These are phyloP conservation scores for Bjerkandera adusta DNA, from an alignment of 1,284 basidiomycete genomes.

Conservation along the genomic window DNA sequence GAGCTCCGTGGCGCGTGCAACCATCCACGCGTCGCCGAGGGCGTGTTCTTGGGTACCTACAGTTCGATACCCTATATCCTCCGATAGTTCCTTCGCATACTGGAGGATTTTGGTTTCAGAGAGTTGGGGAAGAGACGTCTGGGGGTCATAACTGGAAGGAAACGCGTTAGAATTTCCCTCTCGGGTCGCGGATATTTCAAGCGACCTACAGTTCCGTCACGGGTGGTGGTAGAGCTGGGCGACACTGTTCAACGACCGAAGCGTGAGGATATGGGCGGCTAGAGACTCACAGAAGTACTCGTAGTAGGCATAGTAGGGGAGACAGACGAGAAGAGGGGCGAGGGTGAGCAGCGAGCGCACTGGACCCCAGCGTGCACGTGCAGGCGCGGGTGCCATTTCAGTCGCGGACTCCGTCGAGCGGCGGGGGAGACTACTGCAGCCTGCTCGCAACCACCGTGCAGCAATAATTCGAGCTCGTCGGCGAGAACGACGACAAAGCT, in stretches of 20 bases:
- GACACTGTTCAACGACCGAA: neutral
- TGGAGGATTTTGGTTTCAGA: constrained; percentile 68
- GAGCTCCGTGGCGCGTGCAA: constrained; percentile 61
- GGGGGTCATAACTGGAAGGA: constrained; percentile 44
- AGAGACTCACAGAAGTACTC: constrained; percentile 31
- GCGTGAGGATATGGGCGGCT: neutral
- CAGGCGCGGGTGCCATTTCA: constrained; percentile 10
- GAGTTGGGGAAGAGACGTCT: constrained; percentile 60
- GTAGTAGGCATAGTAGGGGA: constrained; percentile 30
- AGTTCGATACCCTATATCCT: constrained; percentile 89
- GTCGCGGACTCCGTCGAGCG: too few relatives aligned
- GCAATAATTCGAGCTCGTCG: too few relatives aligned
- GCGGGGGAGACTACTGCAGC: too few relatives aligned
- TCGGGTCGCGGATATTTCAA: too few relatives aligned
- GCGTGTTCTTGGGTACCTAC: constrained; percentile 92
- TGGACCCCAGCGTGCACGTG: constrained; percentile 33
- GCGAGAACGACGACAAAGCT: too few relatives aligned
- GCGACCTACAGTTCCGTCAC: constrained; percentile 36
- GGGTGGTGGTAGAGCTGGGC: constrained; percentile 41
- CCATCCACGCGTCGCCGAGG: constrained; percentile 82
- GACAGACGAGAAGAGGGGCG: constrained; percentile 33
- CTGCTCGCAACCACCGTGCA: too few relatives aligned
- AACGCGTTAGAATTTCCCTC: neutral
- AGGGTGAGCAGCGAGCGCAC: constrained; percentile 34
- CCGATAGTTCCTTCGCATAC: constrained; percentile 65